Evolutionary conservation across 1,284 basidiomycete genomes (phyloP).

Genomic region (Sporisorium graminicola): DNA sequence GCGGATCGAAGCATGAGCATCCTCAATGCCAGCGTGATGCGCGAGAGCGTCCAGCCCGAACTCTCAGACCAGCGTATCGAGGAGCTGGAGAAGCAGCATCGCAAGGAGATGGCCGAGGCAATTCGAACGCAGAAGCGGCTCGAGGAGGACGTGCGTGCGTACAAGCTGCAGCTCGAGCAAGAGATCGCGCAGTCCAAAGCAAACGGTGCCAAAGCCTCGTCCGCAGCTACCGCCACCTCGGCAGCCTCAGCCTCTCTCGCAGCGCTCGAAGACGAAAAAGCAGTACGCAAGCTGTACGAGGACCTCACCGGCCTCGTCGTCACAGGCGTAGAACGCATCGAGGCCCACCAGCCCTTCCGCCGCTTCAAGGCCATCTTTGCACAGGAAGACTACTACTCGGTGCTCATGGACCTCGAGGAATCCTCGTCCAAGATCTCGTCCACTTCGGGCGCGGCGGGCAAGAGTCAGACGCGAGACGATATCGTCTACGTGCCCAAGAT

Average conservation of each 20-base stretch:
- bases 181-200: slow-evolving; percentile 46
- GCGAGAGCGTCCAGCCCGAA: slow-evolving; percentile 41
- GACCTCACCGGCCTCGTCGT: slow-evolving; percentile 66
- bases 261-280: slow-evolving; percentile 53
- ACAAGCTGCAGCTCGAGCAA: slow-evolving; percentile 53
- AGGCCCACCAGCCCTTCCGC: slow-evolving; percentile 16
- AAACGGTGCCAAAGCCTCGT: neutral
- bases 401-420: slow-evolving; percentile 64
- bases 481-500: slow-evolving; percentile 65
- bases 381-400: slow-evolving; percentile 60
- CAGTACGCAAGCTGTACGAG: slow-evolving; percentile 66
- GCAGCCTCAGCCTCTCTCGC: slow-evolving; percentile 23
- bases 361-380: slow-evolving; percentile 62
- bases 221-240: neutral
- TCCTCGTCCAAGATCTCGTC: slow-evolving; percentile 19
- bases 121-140: slow-evolving; percentile 17
- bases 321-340: slow-evolving; percentile 49
- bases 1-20: slow-evolving; percentile 45
- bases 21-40: slow-evolving; percentile 32
- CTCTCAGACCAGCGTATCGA: slow-evolving; percentile 12
- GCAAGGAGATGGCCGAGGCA: slow-evolving; percentile 36
- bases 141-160: slow-evolving; percentile 42
- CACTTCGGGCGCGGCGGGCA: neutral
- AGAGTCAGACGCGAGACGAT: slow-evolving; percentile 45
- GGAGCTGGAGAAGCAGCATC: slow-evolving; percentile 39